Percentiles rank a stretch among this genome's conserved stretches.
phyloP scores from a whole-genome alignment of 495 filamentous ascomycete species.

The Penicillium coprophilum region DNA sequence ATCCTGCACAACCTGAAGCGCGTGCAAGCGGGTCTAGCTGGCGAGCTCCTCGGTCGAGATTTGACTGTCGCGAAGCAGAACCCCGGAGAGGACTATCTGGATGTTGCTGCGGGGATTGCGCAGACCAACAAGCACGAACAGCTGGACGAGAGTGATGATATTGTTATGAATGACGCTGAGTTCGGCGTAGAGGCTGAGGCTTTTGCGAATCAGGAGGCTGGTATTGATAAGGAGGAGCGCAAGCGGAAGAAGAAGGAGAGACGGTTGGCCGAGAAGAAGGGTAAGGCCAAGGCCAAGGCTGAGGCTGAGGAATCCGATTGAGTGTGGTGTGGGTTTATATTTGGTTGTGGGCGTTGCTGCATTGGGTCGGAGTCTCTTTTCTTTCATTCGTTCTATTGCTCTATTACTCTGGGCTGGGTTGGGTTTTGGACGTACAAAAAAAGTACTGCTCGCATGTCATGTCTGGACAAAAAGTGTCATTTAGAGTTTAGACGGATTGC shows the following conservation, averaged over 20 bases:
- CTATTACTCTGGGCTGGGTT: slow-evolving; percentile 10
- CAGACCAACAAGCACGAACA: slow-evolving; percentile 33
- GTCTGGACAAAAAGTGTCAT: slow-evolving; percentile 23
- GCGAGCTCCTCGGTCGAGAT: slow-evolving; percentile 55
- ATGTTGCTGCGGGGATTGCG: slow-evolving; percentile 25
- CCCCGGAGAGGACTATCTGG: slow-evolving; percentile 32
- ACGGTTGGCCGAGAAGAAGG: slow-evolving; percentile 43
- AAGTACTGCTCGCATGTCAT: slow-evolving; percentile 20
- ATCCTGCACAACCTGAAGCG: slow-evolving; percentile 65
- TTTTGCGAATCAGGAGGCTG: slow-evolving; percentile 26
- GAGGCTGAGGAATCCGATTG: slow-evolving; percentile 33
- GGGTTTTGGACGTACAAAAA: slow-evolving; percentile 14
- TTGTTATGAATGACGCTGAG: slow-evolving; percentile 30
- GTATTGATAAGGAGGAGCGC: slow-evolving; percentile 49
- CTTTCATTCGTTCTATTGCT: slow-evolving; percentile 15
- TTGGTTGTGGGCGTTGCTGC: slow-evolving; percentile 30
- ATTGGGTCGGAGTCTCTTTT: slow-evolving; percentile 33
- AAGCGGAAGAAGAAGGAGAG: slow-evolving; percentile 54
- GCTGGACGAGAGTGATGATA: slow-evolving; percentile 23
- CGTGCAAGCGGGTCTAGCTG: slow-evolving; percentile 62
- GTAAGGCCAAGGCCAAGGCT: slow-evolving; percentile 36
- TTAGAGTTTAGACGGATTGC: slow-evolving; percentile 13
- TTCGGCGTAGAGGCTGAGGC: slow-evolving; percentile 30
- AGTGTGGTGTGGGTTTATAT: slow-evolving; percentile 11
- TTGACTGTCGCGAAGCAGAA: slow-evolving; percentile 42